A percentile compares a stretch with the other conserved stretches of the same genome.
These are phyloP conservation scores for Phytopythium delawarense DNA, from an alignment of 352 stramenopile genomes.

Conservation along the genomic window DNA sequence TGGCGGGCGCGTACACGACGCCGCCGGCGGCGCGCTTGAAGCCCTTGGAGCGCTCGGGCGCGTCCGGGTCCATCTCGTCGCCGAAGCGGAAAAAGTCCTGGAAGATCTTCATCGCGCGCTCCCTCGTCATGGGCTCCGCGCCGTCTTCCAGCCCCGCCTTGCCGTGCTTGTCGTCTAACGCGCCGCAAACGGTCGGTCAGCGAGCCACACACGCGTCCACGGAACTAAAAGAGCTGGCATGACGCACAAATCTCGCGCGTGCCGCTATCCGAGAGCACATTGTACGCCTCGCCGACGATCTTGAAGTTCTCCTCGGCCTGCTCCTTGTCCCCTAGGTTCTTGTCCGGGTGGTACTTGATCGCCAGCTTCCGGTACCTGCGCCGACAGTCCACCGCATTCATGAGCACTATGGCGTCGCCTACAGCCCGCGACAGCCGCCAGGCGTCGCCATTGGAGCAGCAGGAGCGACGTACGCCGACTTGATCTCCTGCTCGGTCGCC, in stretches of 20 bases:
- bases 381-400: background rate
- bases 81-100: slow-evolving; percentile 85
- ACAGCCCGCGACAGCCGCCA: too few relatives aligned
- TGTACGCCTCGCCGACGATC: slow-evolving; percentile 92
- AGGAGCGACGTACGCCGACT: slow-evolving; percentile 59
- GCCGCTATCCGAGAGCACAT: slow-evolving; percentile 90
- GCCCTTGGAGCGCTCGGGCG: slow-evolving; percentile 70
- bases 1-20: slow-evolving; percentile 77
- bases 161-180: slow-evolving; percentile 88
- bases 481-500: slow-evolving; percentile 78
- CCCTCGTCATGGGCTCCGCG: slow-evolving; percentile 77
- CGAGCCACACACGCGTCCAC: background rate
- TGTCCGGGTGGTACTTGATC: slow-evolving; percentile 93
- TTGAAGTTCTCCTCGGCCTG: slow-evolving; percentile 92
- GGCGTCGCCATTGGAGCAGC: background rate
- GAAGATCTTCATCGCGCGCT: slow-evolving; percentile 83
- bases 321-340: slow-evolving; percentile 84
- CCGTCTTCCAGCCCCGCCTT: slow-evolving; percentile 89
- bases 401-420: background rate
- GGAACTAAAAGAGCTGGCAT: background rate
- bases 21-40: slow-evolving; percentile 73
- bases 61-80: slow-evolving; percentile 80
- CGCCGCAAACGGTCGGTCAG: slow-evolving; percentile 7
- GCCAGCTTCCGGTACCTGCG: slow-evolving; percentile 88
- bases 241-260: slow-evolving; percentile 86